Evolutionary conservation across 345 rosid genomes (phyloP).

Genomic region (Salix viminalis): DNA sequence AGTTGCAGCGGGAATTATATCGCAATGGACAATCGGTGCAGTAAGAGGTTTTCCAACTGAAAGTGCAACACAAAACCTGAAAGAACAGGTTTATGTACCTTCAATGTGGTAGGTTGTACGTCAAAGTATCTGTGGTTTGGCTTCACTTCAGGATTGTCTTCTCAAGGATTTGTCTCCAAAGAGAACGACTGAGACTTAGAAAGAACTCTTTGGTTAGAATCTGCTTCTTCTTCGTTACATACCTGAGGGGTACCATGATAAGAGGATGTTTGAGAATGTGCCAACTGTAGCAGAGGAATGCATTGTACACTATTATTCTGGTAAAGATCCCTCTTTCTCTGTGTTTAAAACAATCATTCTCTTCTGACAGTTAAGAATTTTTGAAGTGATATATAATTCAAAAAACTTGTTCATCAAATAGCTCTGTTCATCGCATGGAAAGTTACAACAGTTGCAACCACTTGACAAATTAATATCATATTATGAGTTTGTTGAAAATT

Average conservation of each 20-base stretch:
- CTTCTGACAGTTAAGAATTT: too few relatives aligned
- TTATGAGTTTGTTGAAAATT: too few relatives aligned
- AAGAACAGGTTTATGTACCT: conserved; percentile 91
- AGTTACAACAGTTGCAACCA: too few relatives aligned
- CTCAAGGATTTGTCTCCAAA: not conserved
- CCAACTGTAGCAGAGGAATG: not conserved
- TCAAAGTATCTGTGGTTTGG: not conserved
- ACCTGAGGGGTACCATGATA: not conserved
- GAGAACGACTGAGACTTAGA: not conserved
- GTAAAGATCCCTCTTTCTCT: too few relatives aligned
- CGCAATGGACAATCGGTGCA: conserved; percentile 94
- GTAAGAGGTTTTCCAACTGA: conserved; percentile 90
- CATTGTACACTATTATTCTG: not conserved
- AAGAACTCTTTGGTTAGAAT: not conserved
- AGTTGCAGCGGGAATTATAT: conserved; percentile 77
- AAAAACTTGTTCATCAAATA: too few relatives aligned
- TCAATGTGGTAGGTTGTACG: conserved; percentile 69
- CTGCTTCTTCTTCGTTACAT: not conserved
- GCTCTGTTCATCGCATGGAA: too few relatives aligned
- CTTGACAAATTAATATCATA: too few relatives aligned
- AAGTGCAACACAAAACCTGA: conserved; percentile 83
- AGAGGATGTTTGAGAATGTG: not conserved
- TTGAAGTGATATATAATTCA: too few relatives aligned
- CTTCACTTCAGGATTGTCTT: not conserved
- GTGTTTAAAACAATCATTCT: too few relatives aligned